Evolutionary conservation across 768 basidiomycete genomes (phyloP).

Genomic region (Leucosporidium yakuticum): DNA sequence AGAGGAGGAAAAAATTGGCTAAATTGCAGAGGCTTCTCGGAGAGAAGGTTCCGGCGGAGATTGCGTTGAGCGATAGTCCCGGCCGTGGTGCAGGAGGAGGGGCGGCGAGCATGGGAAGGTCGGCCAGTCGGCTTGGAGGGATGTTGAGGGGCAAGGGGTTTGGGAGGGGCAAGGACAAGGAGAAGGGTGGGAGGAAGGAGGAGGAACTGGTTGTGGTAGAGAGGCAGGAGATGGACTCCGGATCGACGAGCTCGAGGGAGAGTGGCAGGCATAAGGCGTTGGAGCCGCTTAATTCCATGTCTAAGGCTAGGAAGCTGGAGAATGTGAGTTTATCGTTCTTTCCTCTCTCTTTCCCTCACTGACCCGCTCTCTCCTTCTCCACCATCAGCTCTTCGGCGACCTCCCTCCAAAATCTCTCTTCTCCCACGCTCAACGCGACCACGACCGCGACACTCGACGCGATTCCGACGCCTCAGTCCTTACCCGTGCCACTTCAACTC

Average conservation of each 20-base stretch:
- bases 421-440: no score
- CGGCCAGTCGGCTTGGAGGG: not conserved
- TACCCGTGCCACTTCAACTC: not conserved
- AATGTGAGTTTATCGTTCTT: conserved; percentile 7
- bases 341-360: not conserved
- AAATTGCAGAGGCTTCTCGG: no score
- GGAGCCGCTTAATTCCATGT: conserved; percentile 13
- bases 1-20: not conserved
- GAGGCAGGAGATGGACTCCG: not conserved
- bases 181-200: conserved; percentile 25
- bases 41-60: no score
- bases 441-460: not conserved
- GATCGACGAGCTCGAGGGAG: not conserved
- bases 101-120: not conserved
- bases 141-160: not conserved
- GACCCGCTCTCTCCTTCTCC: not conserved
- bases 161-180: not conserved
- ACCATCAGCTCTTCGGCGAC: conserved; percentile 28
- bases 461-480: no score
- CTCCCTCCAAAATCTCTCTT: conserved; percentile 18
- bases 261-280: not conserved
- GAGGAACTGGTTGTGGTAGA: conserved; percentile 2
- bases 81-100: not conserved
- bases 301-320: conserved; percentile 33
- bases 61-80: no score